Evolutionary conservation across 208 protist species (phyloP).

Genomic region (Leishmania braziliensis): DNA sequence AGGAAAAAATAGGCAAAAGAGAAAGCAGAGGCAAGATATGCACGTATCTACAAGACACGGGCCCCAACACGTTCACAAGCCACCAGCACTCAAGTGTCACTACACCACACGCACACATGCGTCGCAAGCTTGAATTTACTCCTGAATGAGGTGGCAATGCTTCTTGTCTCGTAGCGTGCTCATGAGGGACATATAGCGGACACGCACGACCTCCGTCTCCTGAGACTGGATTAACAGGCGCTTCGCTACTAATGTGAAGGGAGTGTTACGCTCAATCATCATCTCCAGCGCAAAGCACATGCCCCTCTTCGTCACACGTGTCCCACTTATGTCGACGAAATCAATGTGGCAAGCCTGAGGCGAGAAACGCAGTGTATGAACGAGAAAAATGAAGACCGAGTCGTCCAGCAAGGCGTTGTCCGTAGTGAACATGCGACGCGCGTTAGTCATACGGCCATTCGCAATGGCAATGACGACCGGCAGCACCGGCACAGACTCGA

Average conservation of each 20-base stretch:
- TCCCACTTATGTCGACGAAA: constrained; percentile 82
- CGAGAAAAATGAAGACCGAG: constrained; percentile 72
- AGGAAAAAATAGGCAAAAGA: not conserved
- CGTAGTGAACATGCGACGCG: constrained; percentile 58
- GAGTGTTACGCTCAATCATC: constrained; percentile 67
- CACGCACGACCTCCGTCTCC: constrained; percentile 21
- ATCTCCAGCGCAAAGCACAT: constrained; percentile 83
- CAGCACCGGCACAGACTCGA: constrained; percentile 70
- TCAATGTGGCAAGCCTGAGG: constrained; percentile 70
- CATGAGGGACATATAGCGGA: constrained; percentile 30
- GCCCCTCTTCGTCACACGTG: constrained; percentile 72
- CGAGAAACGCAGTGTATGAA: constrained; percentile 81
- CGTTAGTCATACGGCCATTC: constrained; percentile 72
- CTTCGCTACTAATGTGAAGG: constrained; percentile 73
- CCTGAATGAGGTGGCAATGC: constrained; percentile 29
- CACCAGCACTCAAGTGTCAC: not conserved
- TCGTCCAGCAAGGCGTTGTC: constrained; percentile 70
- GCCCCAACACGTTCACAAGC: too few relatives aligned
- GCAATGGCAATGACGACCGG: constrained; percentile 73
- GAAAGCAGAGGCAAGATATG: not conserved
- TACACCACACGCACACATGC: not conserved
- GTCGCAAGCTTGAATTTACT: constrained; percentile 6
- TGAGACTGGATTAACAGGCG: constrained; percentile 35
- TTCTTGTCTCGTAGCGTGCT: constrained; percentile 31
- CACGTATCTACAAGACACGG: not conserved